These are phyloP conservation scores for Kluyveromyces nonfermentans DNA, from an alignment of 805 yeast species.

Conservation along the genomic window DNA sequence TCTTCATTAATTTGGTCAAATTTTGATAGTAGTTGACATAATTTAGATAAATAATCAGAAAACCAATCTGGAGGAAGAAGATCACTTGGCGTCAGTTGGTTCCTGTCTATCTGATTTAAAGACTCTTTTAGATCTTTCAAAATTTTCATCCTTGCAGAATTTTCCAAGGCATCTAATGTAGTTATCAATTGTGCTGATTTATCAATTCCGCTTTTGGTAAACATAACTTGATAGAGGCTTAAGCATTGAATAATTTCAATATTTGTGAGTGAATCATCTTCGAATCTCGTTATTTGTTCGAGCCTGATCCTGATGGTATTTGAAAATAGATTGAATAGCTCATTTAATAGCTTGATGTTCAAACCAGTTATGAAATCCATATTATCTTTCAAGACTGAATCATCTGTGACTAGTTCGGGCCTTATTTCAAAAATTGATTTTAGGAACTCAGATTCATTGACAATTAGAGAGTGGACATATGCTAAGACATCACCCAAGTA, in stretches of 20 bases:
- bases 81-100: slow-evolving; percentile 33
- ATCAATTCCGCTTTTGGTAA: slow-evolving; percentile 33
- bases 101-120: slow-evolving; percentile 22
- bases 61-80: slow-evolving; percentile 81
- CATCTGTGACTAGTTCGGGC: slow-evolving; percentile 12
- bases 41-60: slow-evolving; percentile 38
- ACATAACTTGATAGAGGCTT: slow-evolving; percentile 63
- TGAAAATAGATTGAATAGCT: slow-evolving; percentile 23
- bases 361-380: slow-evolving; percentile 20
- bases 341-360: slow-evolving; percentile 23
- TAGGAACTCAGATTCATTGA: slow-evolving; percentile 76
- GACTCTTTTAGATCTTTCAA: slow-evolving; percentile 10
- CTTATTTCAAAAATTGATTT: slow-evolving; percentile 47
- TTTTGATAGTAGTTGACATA: slow-evolving; percentile 49
- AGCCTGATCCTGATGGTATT: slow-evolving; percentile 54
- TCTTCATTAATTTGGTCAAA: slow-evolving; percentile 36
- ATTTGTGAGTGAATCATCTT: slow-evolving; percentile 45
- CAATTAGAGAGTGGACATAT: slow-evolving; percentile 74
- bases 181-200: slow-evolving; percentile 14
- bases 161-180: slow-evolving; percentile 13
- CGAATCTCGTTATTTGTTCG: slow-evolving; percentile 61
- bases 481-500: slow-evolving; percentile 85
- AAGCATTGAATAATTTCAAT: slow-evolving; percentile 54
- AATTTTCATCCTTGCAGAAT: slow-evolving; percentile 16
- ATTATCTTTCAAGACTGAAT: slow-evolving; percentile 16